phyloP scores from a whole-genome alignment of 1,284 basidiomycete genomes.

The Apiotrichum porosum region DNA sequence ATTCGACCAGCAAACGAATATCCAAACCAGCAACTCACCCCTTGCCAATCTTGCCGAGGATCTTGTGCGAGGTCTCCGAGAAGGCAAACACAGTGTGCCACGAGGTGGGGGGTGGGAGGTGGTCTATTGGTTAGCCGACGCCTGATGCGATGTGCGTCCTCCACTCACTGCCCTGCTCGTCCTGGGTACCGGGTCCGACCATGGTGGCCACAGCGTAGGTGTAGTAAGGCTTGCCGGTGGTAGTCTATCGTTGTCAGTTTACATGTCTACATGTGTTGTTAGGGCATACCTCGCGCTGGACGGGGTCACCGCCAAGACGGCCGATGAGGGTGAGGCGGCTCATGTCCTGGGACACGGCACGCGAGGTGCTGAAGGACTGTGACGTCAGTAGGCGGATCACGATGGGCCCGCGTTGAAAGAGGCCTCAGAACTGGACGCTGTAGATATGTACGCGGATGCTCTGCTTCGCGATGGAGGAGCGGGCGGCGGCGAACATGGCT shows the following conservation, averaged over 20 bases:
- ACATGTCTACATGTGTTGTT: too few relatives aligned
- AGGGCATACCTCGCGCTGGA: conserved; percentile 23
- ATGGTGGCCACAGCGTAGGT: conserved; percentile 40
- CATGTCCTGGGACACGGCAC: conserved; percentile 23
- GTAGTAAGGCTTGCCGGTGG: conserved; percentile 38
- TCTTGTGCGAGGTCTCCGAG: conserved; percentile 31
- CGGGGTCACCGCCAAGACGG: conserved; percentile 39
- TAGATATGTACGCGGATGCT: conserved; percentile 8
- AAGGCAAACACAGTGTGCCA: conserved; percentile 45
- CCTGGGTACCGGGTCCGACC: conserved; percentile 14
- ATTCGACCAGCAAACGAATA: not conserved
- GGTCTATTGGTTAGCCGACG: too few relatives aligned
- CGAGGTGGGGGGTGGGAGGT: conserved; percentile 26
- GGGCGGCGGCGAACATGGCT: conserved; percentile 5
- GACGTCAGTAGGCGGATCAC: not conserved
- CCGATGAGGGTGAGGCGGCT: conserved; percentile 39
- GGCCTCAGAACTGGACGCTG: too few relatives aligned
- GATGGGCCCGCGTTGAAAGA: too few relatives aligned
- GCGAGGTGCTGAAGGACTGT: conserved; percentile 31
- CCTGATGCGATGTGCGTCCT: too few relatives aligned
- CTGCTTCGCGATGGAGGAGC: not conserved
- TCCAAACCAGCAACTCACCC: too few relatives aligned
- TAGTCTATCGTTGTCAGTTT: conserved; percentile 28
- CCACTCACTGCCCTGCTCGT: conserved; percentile 25
- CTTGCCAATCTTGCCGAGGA: conserved; percentile 28